Evolutionary conservation across 1,284 basidiomycete species (phyloP).

Genomic region (Dichomitus squalens): DNA sequence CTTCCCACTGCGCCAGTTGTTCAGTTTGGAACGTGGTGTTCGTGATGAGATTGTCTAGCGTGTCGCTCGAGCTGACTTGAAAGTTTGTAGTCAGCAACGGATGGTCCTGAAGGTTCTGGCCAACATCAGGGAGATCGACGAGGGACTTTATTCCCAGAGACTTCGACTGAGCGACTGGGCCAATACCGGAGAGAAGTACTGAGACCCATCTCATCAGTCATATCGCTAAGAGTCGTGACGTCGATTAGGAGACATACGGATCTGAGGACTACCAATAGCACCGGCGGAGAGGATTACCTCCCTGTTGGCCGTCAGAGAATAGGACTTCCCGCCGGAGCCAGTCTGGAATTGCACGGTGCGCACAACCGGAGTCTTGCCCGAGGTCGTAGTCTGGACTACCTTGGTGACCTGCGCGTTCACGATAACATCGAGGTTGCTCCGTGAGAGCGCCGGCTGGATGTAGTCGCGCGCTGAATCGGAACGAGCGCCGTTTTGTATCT

Average conservation of each 20-base stretch:
- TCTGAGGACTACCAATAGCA: conserved; percentile 35
- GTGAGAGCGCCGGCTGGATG: conserved; percentile 31
- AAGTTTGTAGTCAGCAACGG: conserved; percentile 19
- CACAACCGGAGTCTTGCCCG: conserved; percentile 27
- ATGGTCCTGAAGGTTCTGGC: conserved; percentile 42
- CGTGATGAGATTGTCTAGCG: conserved; percentile 12
- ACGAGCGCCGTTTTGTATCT: conserved; percentile 29
- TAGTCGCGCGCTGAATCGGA: conserved; percentile 32
- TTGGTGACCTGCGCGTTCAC: conserved; percentile 42
- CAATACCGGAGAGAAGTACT: conserved; percentile 32
- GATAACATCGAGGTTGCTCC: conserved; percentile 44
- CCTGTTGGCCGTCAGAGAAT: conserved; percentile 21
- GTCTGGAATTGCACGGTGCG: conserved; percentile 34
- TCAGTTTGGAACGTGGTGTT: conserved; percentile 17
- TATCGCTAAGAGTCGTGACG: too few species aligned
- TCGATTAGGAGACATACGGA: conserved; percentile 15
- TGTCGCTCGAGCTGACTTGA: conserved; percentile 17
- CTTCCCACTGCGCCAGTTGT: conserved; percentile 18
- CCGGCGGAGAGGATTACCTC: conserved; percentile 30
- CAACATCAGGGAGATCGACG: conserved; percentile 40
- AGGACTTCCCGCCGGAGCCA: conserved; percentile 2
- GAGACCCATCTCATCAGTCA: too few species aligned
- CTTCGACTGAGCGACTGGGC: conserved; percentile 13
- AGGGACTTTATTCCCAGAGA: conserved; percentile 31
- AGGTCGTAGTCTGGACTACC: conserved; percentile 32